Conservation (phyloP, 179 eudicot species). For the Patellifolia procumbens region DNA sequence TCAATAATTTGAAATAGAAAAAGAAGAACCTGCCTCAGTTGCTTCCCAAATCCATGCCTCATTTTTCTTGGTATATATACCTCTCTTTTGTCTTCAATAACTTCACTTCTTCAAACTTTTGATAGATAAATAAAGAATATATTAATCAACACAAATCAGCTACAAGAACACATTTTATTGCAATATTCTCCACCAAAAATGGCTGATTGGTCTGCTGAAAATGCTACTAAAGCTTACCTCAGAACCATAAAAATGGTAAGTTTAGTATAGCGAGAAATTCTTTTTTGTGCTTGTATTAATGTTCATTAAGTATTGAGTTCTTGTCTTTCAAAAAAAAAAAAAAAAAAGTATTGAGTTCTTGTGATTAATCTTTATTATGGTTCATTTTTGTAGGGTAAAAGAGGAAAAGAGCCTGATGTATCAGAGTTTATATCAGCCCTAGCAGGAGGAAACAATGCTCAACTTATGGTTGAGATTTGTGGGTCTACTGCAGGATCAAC, state of each 20-base stretch:
- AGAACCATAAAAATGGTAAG: slow-evolving; percentile 37
- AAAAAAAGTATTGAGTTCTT: background rate
- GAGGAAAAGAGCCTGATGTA: slow-evolving; percentile 54
- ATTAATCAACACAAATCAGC: background rate
- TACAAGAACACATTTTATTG: background rate
- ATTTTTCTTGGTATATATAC: slow-evolving; percentile 13
- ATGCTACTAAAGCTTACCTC: slow-evolving; percentile 46
- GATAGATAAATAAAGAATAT: background rate
- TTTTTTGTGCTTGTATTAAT: background rate
- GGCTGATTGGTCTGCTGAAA: slow-evolving; percentile 44
- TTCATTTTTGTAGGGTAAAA: slow-evolving; percentile 32
- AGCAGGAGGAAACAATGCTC: slow-evolving; percentile 76
- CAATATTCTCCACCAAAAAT: background rate
- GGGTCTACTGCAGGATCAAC: slow-evolving; percentile 53
- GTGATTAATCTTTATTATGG: slow-evolving; percentile 7
- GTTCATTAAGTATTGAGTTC: background rate
- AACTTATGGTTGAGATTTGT: slow-evolving; percentile 61
- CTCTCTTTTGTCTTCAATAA: background rate
- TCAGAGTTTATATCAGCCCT: slow-evolving; percentile 71
- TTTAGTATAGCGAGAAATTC: background rate
- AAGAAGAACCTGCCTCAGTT: slow-evolving; percentile 32
- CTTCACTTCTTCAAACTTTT: slow-evolving; percentile 4
- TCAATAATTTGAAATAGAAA: background rate
- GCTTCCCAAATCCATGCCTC: slow-evolving; percentile 15
- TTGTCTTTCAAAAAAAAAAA: no score